phyloP scores from a whole-genome alignment of 2,329 filamentous ascomycete genomes.

The Colletotrichum chrysophilum region DNA sequence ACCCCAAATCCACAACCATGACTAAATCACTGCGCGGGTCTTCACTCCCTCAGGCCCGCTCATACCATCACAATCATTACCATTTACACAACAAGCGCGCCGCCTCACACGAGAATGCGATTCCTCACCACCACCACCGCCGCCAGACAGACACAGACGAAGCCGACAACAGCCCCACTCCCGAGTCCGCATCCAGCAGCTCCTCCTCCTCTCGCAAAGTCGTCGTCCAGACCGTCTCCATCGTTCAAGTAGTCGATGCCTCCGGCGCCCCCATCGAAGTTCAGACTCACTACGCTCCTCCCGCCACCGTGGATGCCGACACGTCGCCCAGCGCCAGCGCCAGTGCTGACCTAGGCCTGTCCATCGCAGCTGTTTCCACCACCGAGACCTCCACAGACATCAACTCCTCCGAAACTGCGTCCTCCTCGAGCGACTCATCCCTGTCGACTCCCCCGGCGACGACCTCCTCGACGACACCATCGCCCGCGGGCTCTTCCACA shows the following conservation, averaged over 20 bases:
- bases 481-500: slow-evolving; percentile 26
- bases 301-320: slow-evolving; percentile 40
- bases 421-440: not conserved
- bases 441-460: slow-evolving; percentile 21
- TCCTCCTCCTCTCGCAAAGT: slow-evolving; percentile 32
- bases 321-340: slow-evolving; percentile 10
- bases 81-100: slow-evolving; percentile 31
- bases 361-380: not conserved
- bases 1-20: slow-evolving; percentile 46
- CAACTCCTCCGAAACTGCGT: not conserved
- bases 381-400: not conserved
- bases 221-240: slow-evolving; percentile 60
- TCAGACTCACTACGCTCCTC: slow-evolving; percentile 45
- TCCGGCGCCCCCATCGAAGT: slow-evolving; percentile 49
- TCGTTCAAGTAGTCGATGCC: slow-evolving; percentile 58
- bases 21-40: slow-evolving; percentile 49
- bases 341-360: slow-evolving; percentile 6
- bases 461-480: slow-evolving; percentile 26
- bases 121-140: slow-evolving; percentile 28
- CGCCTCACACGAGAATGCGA: slow-evolving; percentile 26
- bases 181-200: slow-evolving; percentile 17
- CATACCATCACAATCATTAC: slow-evolving; percentile 35
- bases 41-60: slow-evolving; percentile 55
- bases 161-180: slow-evolving; percentile 23
- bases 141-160: slow-evolving; percentile 30